Base-by-base conservation (phyloP, 768 basidiomycete genomes). In the Amanita subjunquillea region DNA sequence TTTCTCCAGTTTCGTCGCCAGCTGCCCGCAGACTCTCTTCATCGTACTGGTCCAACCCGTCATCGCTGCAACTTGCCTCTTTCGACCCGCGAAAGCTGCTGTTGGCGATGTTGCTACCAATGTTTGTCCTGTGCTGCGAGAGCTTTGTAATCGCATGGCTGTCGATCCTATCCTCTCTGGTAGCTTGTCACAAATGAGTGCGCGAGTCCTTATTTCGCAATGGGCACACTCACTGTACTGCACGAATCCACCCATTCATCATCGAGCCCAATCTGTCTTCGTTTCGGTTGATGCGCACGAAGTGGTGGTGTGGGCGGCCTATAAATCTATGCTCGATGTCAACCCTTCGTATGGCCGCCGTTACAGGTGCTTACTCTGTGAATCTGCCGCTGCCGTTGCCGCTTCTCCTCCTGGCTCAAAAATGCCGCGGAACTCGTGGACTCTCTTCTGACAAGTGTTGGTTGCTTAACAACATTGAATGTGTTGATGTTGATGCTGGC, bases 221-320 rank as follows among this genome's bases (percentile, higher is more conserved):
- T 27, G 12, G 22, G 4, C 22, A 25, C 22, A 36, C 41, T 42
- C 10, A 51, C 50, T 13, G 50, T 51, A 13, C 38, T 46, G 20
- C 32, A 27, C 15, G 32, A 46, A 46, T 46, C 51, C 36, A 30
- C 37, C 36, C 34, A 9, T 23, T 46, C 51, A 29, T 13, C 30
- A 4, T 36, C 17, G 22, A 15, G 3, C 12, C 38, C 51, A 9
- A 20, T 20, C 25, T 27, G 36, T 34, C 36, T 53, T 17, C 30
- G 34, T 34, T 45, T 46, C 9, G 44, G 51, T 38, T 20, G 17
- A 23, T 52, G 20, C 5, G 51, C 37, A 9, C 9, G 51, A 22
- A 53, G 43, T 8, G 51, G 51, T 17, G 51, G 51, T 15, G 51
- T 53, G 12, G 51, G 51, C 12, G 51, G 51, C 17, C 51, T 44